Conservation (phyloP, 2,329 filamentous ascomycete species). For the Fusarium virguliforme region DNA sequence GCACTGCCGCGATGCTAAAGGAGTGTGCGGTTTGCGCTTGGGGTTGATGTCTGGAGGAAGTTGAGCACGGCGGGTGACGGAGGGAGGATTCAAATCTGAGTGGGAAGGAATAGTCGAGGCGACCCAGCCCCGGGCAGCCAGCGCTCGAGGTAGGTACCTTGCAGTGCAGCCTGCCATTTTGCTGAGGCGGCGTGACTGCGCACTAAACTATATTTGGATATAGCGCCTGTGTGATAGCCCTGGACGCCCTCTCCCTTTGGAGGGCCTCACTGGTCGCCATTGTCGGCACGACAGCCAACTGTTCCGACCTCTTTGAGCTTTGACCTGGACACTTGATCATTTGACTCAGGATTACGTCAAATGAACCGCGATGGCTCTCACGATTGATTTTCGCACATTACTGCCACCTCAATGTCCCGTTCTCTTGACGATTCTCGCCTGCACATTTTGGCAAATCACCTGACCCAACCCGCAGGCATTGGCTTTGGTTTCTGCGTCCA, state of each 20-base stretch:
- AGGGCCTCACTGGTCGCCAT: conserved; percentile 2
- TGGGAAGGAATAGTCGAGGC: conserved; percentile 44
- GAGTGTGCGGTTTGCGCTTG: conserved; percentile 31
- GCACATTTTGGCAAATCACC: conserved; percentile 19
- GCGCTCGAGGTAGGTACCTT: conserved; percentile 41
- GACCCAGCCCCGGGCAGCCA: conserved; percentile 23
- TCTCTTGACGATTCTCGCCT: conserved; percentile 7
- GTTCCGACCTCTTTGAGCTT: conserved; percentile 12
- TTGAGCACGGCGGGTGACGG: conserved; percentile 37
- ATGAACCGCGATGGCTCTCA: background rate
- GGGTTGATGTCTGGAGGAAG: conserved; percentile 38
- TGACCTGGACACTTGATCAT: conserved; percentile 10
- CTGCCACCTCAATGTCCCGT: background rate
- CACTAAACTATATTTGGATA: conserved; percentile 36
- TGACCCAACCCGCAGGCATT: conserved; percentile 14
- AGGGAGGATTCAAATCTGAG: conserved; percentile 40
- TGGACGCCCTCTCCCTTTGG: conserved; percentile 32
- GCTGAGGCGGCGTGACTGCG: conserved; percentile 42
- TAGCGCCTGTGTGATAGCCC: conserved; percentile 33
- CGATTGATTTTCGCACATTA: conserved; percentile 2
- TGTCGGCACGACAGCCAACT: background rate
- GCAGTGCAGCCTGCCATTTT: conserved; percentile 38
- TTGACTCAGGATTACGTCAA: conserved; percentile 20
- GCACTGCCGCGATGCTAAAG: conserved; percentile 32
- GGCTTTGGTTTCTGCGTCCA: background rate